Base-by-base conservation (phyloP, 2,329 filamentous ascomycete genomes). In the Claviceps fusiformis region DNA sequence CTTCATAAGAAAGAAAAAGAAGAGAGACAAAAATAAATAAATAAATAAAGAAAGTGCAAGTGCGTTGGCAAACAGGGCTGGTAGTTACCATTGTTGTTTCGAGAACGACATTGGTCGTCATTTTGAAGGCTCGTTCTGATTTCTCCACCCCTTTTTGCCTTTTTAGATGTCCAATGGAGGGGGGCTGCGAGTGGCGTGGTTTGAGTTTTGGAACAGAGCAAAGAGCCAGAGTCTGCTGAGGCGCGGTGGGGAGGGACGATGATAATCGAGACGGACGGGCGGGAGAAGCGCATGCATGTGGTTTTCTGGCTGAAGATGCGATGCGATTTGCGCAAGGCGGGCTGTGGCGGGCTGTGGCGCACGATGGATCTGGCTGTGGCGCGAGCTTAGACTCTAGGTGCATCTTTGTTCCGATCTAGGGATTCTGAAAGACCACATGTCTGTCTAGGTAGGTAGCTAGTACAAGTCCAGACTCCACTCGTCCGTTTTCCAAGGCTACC, bases 21-120 rank as follows among this genome's bases (percentile, higher is more conserved):
- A 19, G 19, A 19, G 19, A 19, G 19, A 19, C 43, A 10, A 17
- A 19, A 17, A 24, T 27, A 19, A 1, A 19, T 1, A 24, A 27
- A 27, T 29, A 29, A 4, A 3, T 4, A 15, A 46, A 10, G 13
- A 29, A 15, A 5, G 45, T 48, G 45, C 27, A 7, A 5, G 45
- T 31, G 13, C 7, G 5, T n/a, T 31, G 3, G 41, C 17, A n/a
- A 15, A 4, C 3, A 39, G 11, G 37, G 17, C 15, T 55, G 69
- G 55, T 75, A 31, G 9, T 35, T 51, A 88, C 90, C 85, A 95
- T 89, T 55, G 86, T 85, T 56, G 92, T 96, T 62, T 95, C 87
- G 53, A 96, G 80, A 10, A 83, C 74, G 57, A 96, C 81, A 63
- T 88, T 83, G 57, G 86, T 90, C 33, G 87, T 76, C 88, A 93